Base-by-base conservation (phyloP, 306 rosid species). In the Vigna hirtella region DNA sequence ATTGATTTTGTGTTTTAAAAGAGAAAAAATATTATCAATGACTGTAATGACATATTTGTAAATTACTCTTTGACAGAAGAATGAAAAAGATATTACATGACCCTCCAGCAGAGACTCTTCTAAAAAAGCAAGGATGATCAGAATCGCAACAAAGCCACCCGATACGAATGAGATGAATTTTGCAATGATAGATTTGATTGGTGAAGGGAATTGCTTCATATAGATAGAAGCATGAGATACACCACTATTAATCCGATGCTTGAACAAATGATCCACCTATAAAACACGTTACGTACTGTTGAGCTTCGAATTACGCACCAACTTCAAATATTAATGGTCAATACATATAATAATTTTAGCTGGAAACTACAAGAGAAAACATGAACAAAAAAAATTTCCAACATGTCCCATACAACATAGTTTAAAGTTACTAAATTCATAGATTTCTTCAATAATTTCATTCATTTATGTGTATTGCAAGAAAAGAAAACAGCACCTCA, bases 41-140 rank as follows among this genome's bases (percentile, higher is more conserved):
- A 66, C 55, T 42, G 9, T 47, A 30, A 50, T 7, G 36, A 51
- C 90, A 82, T 66, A 4, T 48, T 4, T 43, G 3, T 7, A 10
- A 43, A 12, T 42, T n/a, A 42, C 16, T 45, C 58, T 14, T 61
- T 16, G 11, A 13, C 40, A 77, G 42, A 71, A 73, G 7, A 72
- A 34, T 47, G 75, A 40, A 77, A 16, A 76, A 66, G n/a, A 14
- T 78, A 82, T 85, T 93, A 95, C 98, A 84, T 95, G 97, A 66
- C 98, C 99, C 86, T 95, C 99, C 12, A 95, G 94, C 79, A 95
- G 88, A 59, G 98, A 93, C 78, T 95, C 99, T 75, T 93, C 98
- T 18, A 91, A 90, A 80, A 95, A 91, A 67, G 97, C 97, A 42
- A 95, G 83, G 82, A 95, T 93, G 83, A 95, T 90, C 79, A 95